A percentile compares a stretch with the other conserved stretches of the same genome.
These are phyloP conservation scores for Pseudogymnoascus sp. DNA, from an alignment of 2,329 filamentous ascomycete genomes.

Conservation along the genomic window DNA sequence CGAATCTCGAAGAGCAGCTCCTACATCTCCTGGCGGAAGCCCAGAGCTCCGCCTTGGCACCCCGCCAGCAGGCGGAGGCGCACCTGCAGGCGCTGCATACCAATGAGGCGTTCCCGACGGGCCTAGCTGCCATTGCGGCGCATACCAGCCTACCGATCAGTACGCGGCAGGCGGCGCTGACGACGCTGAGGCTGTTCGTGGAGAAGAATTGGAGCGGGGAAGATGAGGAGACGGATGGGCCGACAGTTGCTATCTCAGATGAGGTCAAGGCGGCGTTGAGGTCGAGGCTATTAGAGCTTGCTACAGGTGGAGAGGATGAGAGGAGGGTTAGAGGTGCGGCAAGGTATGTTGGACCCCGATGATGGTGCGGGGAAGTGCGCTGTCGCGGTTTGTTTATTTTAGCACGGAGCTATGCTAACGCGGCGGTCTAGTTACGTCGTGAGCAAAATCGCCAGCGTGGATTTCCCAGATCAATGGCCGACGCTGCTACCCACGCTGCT, in stretches of 20 bases:
- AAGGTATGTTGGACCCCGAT: slow-evolving; percentile 47
- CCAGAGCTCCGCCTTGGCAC: slow-evolving; percentile 65
- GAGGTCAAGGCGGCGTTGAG: slow-evolving; percentile 66
- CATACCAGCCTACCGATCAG: slow-evolving; percentile 64
- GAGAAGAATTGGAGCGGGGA: slow-evolving; percentile 74
- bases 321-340: slow-evolving; percentile 84
- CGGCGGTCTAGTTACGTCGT: slow-evolving; percentile 53
- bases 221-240: slow-evolving; percentile 50
- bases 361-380: neutral
- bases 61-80: slow-evolving; percentile 75
- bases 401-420: slow-evolving; percentile 10
- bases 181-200: slow-evolving; percentile 74
- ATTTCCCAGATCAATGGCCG: slow-evolving; percentile 96
- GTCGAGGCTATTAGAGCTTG: slow-evolving; percentile 66
- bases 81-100: slow-evolving; percentile 33
- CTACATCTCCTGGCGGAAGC: slow-evolving; percentile 81
- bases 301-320: slow-evolving; percentile 61
- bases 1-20: slow-evolving; percentile 65
- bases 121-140: slow-evolving; percentile 71
- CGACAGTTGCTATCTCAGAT: slow-evolving; percentile 60
- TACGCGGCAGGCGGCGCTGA: slow-evolving; percentile 75
- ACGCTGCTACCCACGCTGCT: slow-evolving; percentile 74
- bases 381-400: slow-evolving; percentile 3
- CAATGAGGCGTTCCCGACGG: slow-evolving; percentile 65
- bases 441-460: slow-evolving; percentile 86